These are phyloP conservation scores for Lippia alba DNA, from an alignment of 305 asterid species.

Conservation along the genomic window DNA sequence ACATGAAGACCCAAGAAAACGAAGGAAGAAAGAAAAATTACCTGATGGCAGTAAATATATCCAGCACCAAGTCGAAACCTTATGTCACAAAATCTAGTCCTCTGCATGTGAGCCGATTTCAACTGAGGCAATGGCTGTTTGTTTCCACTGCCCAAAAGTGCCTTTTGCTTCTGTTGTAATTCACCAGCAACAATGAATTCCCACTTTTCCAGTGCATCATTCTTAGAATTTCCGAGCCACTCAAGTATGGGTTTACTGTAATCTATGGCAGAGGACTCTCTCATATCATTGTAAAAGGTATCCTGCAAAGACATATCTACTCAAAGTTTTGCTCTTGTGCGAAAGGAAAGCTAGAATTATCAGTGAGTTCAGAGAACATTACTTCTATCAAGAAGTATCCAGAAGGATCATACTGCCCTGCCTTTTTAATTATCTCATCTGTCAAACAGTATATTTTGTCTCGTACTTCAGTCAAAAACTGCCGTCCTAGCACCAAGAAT, in stretches of 20 bases:
- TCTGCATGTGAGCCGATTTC: conserved; percentile 66
- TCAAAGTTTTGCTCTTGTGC: conserved; percentile 16
- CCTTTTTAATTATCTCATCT: conserved; percentile 80
- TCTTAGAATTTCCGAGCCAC: conserved; percentile 74
- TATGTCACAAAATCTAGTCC: conserved; percentile 73
- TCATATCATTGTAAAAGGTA: conserved; percentile 77
- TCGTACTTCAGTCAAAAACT: conserved; percentile 76
- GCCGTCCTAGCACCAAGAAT: conserved; percentile 82
- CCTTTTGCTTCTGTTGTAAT: conserved; percentile 72
- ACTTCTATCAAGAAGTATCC: conserved; percentile 95
- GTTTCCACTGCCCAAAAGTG: conserved; percentile 49
- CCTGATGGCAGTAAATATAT: conserved; percentile 91
- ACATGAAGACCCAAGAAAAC: conserved; percentile 10
- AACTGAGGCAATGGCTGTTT: conserved; percentile 62
- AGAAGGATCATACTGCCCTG: conserved; percentile 65
- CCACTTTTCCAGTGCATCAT: conserved; percentile 85
- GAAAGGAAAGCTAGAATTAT: conserved; percentile 17
- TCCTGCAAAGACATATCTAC: conserved; percentile 52
- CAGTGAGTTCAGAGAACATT: conserved; percentile 27
- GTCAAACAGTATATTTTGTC: conserved; percentile 83
- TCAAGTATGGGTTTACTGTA: conserved; percentile 78
- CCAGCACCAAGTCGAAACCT: conserved; percentile 85
- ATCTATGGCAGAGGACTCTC: conserved; percentile 63
- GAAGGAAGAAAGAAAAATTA: conserved; percentile 29
- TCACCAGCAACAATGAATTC: conserved; percentile 70